Percentiles rank a stretch among this genome's conserved stretches.
phyloP scores from a whole-genome alignment of 2,329 filamentous ascomycete genomes.

The Fusarium nelsonii region DNA sequence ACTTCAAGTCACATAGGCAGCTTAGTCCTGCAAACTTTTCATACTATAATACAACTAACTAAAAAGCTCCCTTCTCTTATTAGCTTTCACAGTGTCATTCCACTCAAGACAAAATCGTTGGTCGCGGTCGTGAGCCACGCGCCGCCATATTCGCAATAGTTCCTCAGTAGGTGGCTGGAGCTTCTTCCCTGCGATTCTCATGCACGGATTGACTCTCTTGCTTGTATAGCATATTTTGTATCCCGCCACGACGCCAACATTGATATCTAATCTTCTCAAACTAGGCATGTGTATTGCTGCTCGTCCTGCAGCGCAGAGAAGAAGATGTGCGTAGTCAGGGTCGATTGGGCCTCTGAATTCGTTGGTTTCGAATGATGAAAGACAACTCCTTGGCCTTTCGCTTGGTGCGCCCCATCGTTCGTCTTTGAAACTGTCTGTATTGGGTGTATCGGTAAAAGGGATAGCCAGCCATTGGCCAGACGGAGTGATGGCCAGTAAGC shows the following conservation, averaged over 20 bases:
- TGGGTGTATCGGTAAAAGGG: neutral
- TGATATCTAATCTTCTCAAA: neutral
- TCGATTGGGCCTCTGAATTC: conserved; percentile 24
- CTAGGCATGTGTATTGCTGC: conserved; percentile 8
- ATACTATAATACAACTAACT: neutral
- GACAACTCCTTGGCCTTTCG: neutral
- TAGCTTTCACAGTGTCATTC: conserved; percentile 8
- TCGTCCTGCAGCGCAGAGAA: conserved; percentile 1
- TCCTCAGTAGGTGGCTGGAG: neutral
- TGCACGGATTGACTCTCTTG: neutral
- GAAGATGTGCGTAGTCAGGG: conserved; percentile 1
- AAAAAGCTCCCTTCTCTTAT: neutral
- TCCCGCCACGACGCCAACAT: neutral
- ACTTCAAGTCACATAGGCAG: neutral
- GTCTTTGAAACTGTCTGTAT: conserved; percentile 3
- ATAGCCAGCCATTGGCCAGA: conserved; percentile 16
- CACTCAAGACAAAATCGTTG: conserved; percentile 9
- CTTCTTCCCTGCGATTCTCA: conserved; percentile 15
- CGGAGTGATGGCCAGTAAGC: conserved; percentile 5
- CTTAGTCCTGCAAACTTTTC: neutral
- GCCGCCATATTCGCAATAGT: conserved; percentile 8
- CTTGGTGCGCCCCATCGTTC: conserved; percentile 11
- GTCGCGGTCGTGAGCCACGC: conserved; percentile 3
- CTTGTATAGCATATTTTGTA: conserved; percentile 9
- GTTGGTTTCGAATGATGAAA: neutral